These are phyloP conservation scores for Eutrema japonicum DNA, from an alignment of 345 rosid species.

Conservation along the genomic window DNA sequence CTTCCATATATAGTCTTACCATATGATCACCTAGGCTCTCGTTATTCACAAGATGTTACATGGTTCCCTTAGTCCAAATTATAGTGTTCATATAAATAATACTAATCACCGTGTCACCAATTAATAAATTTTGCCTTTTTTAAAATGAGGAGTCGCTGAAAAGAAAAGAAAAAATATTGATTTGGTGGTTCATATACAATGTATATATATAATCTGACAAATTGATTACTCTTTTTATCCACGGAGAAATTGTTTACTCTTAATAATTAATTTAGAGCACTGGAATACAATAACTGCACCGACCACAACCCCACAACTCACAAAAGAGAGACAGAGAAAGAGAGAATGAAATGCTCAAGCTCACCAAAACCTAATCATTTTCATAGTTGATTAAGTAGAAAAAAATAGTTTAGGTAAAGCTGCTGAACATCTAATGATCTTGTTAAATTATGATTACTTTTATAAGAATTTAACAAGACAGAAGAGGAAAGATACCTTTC, in stretches of 20 bases:
- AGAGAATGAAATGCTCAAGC: slow-evolving; percentile 1
- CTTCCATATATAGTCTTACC: not conserved
- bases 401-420: slow-evolving; percentile 13
- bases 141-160: not conserved
- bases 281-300: slow-evolving; percentile 28
- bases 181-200: not conserved
- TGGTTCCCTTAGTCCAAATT: not conserved
- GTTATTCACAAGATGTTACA: not conserved
- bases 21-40: too few species aligned
- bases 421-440: slow-evolving; percentile 7
- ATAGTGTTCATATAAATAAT: not conserved
- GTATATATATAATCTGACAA: not conserved
- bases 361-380: slow-evolving; percentile 37
- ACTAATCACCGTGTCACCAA: not conserved
- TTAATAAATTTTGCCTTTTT: not conserved
- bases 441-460: slow-evolving; percentile 2
- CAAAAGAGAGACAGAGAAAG: not conserved
- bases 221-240: not conserved
- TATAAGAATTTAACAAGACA: not conserved
- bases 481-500: not conserved
- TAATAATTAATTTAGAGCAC: not conserved
- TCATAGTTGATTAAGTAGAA: slow-evolving; percentile 4
- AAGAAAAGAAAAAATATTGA: not conserved
- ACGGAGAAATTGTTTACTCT: not conserved
- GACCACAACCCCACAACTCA: slow-evolving; percentile 30